Conservation (phyloP, 176 grass and related monocot genomes). For the Ensete ventricosum region DNA sequence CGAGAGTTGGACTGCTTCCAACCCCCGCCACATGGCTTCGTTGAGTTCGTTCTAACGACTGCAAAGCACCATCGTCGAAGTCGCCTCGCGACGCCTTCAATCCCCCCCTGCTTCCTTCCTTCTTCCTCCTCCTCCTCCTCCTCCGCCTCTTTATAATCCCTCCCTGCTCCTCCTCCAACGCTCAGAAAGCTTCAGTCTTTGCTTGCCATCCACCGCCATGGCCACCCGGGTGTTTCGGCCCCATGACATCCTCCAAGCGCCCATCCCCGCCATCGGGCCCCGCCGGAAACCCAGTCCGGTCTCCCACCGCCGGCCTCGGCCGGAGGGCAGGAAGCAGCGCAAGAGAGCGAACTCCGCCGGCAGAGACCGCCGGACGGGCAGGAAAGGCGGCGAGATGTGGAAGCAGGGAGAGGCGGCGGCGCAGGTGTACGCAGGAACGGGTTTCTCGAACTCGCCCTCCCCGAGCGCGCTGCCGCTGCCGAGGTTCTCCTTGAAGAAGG, state of each 20-base stretch:
- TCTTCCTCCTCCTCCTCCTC: neutral
- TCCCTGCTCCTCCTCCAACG: neutral
- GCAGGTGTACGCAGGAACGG: slow-evolving; percentile 51
- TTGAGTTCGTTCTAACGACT: too few species aligned
- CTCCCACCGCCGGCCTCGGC: too few species aligned
- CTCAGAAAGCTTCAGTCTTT: neutral
- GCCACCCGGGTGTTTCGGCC: slow-evolving; percentile 14
- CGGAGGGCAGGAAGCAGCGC: neutral
- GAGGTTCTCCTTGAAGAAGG: slow-evolving; percentile 29
- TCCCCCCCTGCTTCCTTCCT: too few species aligned
- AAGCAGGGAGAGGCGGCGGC: neutral
- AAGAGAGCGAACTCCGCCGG: neutral
- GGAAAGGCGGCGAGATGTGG: too few species aligned
- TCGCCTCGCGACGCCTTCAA: neutral
- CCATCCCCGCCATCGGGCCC: neutral
- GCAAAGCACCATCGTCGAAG: neutral
- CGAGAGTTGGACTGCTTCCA: too few species aligned
- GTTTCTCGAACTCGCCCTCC: slow-evolving; percentile 46
- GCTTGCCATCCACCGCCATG: slow-evolving; percentile 10
- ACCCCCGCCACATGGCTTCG: too few species aligned
- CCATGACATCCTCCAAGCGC: slow-evolving; percentile 20
- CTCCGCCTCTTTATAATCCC: too few species aligned
- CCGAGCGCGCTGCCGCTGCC: slow-evolving; percentile 52
- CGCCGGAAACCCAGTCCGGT: neutral
- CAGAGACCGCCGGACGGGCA: neutral